Base-by-base conservation (phyloP, 768 basidiomycete species). In the Amanita jacksonii region DNA sequence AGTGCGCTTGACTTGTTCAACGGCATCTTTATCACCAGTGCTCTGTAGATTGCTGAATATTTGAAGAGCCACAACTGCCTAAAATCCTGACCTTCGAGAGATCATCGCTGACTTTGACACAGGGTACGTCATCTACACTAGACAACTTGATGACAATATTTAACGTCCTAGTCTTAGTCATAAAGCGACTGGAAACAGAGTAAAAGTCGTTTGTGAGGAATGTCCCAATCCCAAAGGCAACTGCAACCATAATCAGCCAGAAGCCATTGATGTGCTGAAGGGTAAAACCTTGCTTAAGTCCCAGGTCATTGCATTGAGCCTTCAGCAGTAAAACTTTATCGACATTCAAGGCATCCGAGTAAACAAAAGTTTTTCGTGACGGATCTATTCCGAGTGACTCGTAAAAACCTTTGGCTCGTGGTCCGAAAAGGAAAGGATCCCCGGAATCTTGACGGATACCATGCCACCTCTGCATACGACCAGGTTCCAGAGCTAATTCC, bases 71-170 rank as follows among this genome's bases (percentile, higher is more conserved):
- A 15, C 39, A 22, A 32, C n/a, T 15, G 28, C 47, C 13, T 15
- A 23, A 18, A 16, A 36, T 12, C 46, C 56, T 34, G 49, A 70
- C 74, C 77, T 98, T 99, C 7, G 69, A 81, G 43, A 82, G 57
- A 55, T 98, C 93, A 60, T 97, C 96, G 44, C 89, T 92, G 53
- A 99, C 78, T 64, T 99, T 98, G 52, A 98, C 77, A 51, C 91
- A 94, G 1, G 81, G 77, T 45, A 69, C 69, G 8, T 72, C 74
- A 54, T 87, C 69, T 9, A 96, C 81, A 35, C 76, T 72, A 30
- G 77, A 73, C 7, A 99, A 69, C 56, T 97, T 97, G 65, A 97
- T 92, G 38, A 99, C 94, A 57, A 98, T 97, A 56, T 94, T 96
- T 50, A 96, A 60, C 16, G 90, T 76, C 55, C 78, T 85, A 64